Conservation (phyloP, 768 basidiomycete genomes). For the Mycena vitilis region DNA sequence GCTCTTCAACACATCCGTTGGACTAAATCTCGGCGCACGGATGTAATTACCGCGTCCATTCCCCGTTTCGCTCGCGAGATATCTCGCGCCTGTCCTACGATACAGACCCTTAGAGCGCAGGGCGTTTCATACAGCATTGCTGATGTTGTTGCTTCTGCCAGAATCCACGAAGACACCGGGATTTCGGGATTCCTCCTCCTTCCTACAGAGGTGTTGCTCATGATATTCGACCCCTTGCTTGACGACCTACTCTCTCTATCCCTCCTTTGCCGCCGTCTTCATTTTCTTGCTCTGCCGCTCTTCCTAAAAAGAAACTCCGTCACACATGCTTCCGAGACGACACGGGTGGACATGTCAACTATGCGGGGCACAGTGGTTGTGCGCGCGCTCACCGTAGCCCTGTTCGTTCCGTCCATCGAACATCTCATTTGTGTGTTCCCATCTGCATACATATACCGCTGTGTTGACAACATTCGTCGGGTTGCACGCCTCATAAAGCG, state of each 20-base stretch:
- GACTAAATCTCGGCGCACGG: not conserved
- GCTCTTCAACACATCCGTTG: slow-evolving; percentile 9
- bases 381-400: slow-evolving; percentile 9
- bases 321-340: not conserved
- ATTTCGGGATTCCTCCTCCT: not conserved
- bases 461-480: not conserved
- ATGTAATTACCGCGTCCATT: not conserved
- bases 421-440: slow-evolving; percentile 15
- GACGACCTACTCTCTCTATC: slow-evolving; percentile 7
- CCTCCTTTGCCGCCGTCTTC: slow-evolving; percentile 21
- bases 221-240: slow-evolving; percentile 7
- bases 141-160: not conserved
- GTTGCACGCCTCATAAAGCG: slow-evolving; percentile 11
- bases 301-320: slow-evolving; percentile 10
- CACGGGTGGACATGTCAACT: not conserved
- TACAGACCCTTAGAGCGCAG: not conserved
- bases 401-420: slow-evolving; percentile 21
- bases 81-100: slow-evolving; percentile 12
- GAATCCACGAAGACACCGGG: not conserved
- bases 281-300: slow-evolving; percentile 22
- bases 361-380: not conserved
- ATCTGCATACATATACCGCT: not conserved
- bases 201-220: slow-evolving; percentile 18
- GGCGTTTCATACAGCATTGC: not conserved
- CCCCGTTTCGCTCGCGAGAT: slow-evolving; percentile 14